Evolutionary conservation across 306 rosid species (phyloP).

Genomic region (barrel medic (Medicago truncatula)): MtrunA17r5.0-ANR NC_053047.1:12225501-12226000

Average conservation of each 20-base stretch:
- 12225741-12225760: neutral
- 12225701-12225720: no score
- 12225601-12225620: neutral
- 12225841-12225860: slow-evolving; percentile 83
- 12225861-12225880: slow-evolving; percentile 57
- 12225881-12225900: slow-evolving; percentile 64
- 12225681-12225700: no score
- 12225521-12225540: slow-evolving; percentile 50
- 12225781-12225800: slow-evolving; percentile 61
- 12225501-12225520: slow-evolving; percentile 66
- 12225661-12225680: no score
- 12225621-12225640: neutral
- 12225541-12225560: neutral
- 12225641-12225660: no score
- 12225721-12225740: no score
- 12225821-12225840: slow-evolving; percentile 93
- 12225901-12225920: slow-evolving; percentile 50
- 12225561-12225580: neutral
- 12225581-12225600: neutral
- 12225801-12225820: slow-evolving; percentile 72
- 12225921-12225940: slow-evolving; percentile 77
- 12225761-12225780: slow-evolving; percentile 62
- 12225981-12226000: slow-evolving; percentile 22
- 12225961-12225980: slow-evolving; percentile 21
- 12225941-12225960: slow-evolving; percentile 47